Percentiles rank a stretch among this genome's conserved stretches.
phyloP scores from a whole-genome alignment of 2,329 filamentous ascomycete species.

The Colletotrichum sp. region DNA sequence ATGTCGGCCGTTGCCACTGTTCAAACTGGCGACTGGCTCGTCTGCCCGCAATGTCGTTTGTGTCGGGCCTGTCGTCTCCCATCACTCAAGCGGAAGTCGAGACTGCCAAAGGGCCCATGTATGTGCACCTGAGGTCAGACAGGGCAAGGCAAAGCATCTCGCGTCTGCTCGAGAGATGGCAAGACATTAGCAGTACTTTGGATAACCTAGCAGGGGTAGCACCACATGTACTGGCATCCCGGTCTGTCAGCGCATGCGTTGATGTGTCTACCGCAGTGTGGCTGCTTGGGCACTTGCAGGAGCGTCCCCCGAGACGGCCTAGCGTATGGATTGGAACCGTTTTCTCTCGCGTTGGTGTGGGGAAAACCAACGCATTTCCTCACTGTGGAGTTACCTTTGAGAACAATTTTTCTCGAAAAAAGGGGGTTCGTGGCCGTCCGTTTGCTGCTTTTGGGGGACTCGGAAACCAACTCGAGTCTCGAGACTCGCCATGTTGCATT shows the following conservation, averaged over 20 bases:
- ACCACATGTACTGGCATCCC: background rate
- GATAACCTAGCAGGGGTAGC: background rate
- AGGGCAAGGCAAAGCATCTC: background rate
- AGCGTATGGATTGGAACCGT: conserved; percentile 6
- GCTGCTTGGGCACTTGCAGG: conserved; percentile 4
- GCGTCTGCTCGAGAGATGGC: background rate
- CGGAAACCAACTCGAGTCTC: background rate
- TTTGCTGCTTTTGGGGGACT: background rate
- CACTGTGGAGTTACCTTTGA: conserved; percentile 4
- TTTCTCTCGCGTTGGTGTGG: conserved; percentile 14
- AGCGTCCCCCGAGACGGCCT: conserved; percentile 1
- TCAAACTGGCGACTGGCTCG: background rate
- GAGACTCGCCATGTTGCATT: background rate
- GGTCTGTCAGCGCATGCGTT: conserved; percentile 11
- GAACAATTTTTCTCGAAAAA: background rate
- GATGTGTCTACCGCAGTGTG: conserved; percentile 2
- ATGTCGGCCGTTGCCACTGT: conserved; percentile 1
- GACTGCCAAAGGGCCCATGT: background rate
- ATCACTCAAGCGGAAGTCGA: background rate
- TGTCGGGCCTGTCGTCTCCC: background rate
- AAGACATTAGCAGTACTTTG: background rate
- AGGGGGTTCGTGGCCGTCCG: background rate
- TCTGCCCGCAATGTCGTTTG: background rate
- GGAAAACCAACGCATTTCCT: conserved; percentile 19
- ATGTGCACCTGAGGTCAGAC: background rate